Conservation (phyloP, 176 grass and related monocot species). For the Tillandsia fasciculata region DNA sequence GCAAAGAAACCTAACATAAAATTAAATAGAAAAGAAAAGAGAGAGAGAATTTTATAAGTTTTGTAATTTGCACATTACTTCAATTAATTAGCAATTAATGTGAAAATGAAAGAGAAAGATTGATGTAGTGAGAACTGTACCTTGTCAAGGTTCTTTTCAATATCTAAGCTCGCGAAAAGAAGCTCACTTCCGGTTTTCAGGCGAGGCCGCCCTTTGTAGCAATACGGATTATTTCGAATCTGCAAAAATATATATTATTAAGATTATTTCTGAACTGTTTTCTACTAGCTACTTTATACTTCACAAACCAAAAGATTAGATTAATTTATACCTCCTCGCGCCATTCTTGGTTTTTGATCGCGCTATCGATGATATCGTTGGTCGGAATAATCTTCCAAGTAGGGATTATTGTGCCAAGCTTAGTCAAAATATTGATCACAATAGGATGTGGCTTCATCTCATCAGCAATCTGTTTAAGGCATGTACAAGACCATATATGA, state of each 20-base stretch:
- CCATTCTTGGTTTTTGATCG: constrained; percentile 35
- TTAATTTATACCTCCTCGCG: constrained; percentile 41
- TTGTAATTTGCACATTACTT: too few relatives aligned
- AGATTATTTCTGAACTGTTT: neutral
- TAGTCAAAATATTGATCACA: constrained; percentile 33
- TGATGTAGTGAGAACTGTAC: constrained; percentile 13
- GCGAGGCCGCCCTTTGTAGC: constrained; percentile 61
- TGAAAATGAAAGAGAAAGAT: neutral
- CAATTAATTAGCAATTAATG: neutral
- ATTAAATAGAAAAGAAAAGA: neutral
- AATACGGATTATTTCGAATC: constrained; percentile 51
- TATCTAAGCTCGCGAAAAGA: constrained; percentile 47
- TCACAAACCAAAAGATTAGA: neutral
- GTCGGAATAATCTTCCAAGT: constrained; percentile 58
- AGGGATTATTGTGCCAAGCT: constrained; percentile 39
- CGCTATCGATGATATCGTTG: constrained; percentile 42
- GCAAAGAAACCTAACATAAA: constrained; percentile 26
- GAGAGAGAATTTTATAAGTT: too few relatives aligned
- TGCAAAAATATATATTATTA: constrained; percentile 3
- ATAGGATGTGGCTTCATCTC: constrained; percentile 52
- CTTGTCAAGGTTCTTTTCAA: constrained; percentile 57
- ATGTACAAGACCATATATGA: neutral
- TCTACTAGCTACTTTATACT: too few relatives aligned
- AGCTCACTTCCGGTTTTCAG: constrained; percentile 48
- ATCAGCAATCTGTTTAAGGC: constrained; percentile 41